phyloP scores from a whole-genome alignment of 2,329 filamentous ascomycete species.

The Peltaster fructicola region DNA sequence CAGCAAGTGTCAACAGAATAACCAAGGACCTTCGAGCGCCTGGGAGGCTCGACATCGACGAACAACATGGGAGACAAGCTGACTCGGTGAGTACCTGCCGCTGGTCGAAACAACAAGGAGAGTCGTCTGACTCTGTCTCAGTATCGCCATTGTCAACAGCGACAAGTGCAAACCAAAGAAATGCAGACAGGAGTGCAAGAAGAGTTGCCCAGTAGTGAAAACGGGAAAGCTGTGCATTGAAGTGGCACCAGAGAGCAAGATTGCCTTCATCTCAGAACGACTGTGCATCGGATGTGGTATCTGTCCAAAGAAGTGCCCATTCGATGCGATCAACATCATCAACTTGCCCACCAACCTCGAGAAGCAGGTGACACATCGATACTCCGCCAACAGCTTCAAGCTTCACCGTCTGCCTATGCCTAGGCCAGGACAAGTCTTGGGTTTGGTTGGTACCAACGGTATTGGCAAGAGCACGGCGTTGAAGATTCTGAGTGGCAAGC shows the following conservation, averaged over 20 bases:
- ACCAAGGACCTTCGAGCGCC: not conserved
- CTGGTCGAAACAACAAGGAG: not conserved
- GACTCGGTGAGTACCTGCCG: constrained; percentile 53
- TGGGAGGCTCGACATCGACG: constrained; percentile 1
- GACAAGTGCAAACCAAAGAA: constrained; percentile 69
- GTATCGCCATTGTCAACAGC: constrained; percentile 96
- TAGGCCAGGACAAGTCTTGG: constrained; percentile 82
- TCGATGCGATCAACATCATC: constrained; percentile 98
- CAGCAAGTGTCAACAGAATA: too few relatives aligned
- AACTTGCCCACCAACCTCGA: constrained; percentile 99
- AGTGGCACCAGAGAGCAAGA: constrained; percentile 71
- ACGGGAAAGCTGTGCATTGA: constrained; percentile 97
- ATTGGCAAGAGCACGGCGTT: constrained; percentile 99
- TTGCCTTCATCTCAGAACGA: constrained; percentile 93
- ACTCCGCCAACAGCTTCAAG: constrained; percentile 99
- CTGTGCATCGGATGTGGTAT: constrained; percentile 98
- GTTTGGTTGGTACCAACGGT: constrained; percentile 97
- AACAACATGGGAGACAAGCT: constrained; percentile 73
- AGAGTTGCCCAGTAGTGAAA: constrained; percentile 91
- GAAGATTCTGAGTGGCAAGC: constrained; percentile 95
- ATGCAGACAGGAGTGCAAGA: constrained; percentile 98
- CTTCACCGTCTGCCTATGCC: constrained; percentile 92
- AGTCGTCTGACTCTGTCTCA: constrained; percentile 23
- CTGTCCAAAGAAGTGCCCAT: constrained; percentile 98
- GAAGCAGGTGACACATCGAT: constrained; percentile 92